These are phyloP conservation scores for Litchi chinensis DNA, from an alignment of 345 rosid species.

Conservation along the genomic window DNA sequence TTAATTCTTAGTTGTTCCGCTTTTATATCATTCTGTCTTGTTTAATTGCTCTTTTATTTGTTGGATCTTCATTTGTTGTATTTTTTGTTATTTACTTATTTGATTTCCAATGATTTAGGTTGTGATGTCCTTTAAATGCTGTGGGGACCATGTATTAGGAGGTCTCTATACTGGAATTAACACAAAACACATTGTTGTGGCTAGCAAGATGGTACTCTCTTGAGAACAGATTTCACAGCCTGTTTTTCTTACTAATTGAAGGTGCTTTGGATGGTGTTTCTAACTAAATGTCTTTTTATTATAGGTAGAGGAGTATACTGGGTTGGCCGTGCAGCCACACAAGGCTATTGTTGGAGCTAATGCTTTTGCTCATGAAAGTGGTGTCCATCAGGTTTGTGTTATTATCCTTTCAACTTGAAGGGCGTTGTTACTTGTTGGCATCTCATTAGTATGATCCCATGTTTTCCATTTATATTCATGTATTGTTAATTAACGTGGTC, in stretches of 20 bases:
- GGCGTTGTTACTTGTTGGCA: background rate
- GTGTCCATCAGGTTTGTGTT: conserved; percentile 81
- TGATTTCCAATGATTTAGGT: conserved; percentile 42
- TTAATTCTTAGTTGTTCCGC: background rate
- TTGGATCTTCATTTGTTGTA: conserved; percentile 2
- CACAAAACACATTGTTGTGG: conserved; percentile 74
- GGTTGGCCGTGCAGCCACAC: conserved; percentile 87
- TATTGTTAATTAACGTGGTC: background rate
- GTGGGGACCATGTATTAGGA: conserved; percentile 75
- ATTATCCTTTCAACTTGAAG: background rate
- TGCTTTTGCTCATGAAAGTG: conserved; percentile 98
- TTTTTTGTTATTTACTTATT: background rate
- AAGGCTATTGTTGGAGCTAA: conserved; percentile 96
- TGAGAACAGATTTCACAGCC: background rate
- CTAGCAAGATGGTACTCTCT: conserved; percentile 88
- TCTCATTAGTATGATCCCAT: background rate
- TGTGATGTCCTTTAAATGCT: conserved; percentile 89
- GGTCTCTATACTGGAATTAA: conserved; percentile 82
- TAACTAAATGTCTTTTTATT: conserved; percentile 1
- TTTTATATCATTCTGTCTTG: background rate
- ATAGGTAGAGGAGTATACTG: conserved; percentile 95
- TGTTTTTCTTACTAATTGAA: background rate
- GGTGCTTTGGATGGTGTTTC: conserved; percentile 5
- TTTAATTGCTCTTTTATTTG: background rate
- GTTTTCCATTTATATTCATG: background rate